Evolutionary conservation across 139 green algal genomes (phyloP).

Genomic region (Micromonas commoda): DNA sequence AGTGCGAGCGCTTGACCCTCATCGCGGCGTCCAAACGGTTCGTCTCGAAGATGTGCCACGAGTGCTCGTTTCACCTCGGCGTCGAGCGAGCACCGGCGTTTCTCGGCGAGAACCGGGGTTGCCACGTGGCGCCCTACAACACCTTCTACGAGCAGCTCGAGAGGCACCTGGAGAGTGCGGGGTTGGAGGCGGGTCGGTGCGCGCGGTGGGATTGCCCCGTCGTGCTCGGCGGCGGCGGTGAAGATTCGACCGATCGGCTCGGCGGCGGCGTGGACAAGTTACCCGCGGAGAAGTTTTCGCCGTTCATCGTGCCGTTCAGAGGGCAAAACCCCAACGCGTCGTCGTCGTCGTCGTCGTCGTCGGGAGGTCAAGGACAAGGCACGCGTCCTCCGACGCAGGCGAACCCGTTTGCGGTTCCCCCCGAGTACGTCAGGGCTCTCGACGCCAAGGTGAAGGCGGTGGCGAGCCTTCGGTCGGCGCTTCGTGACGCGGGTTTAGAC

Average conservation of each 20-base stretch:
- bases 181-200: not conserved
- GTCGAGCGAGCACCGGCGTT: not conserved
- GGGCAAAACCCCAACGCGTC: not conserved
- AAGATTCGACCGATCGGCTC: not conserved
- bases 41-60: not conserved
- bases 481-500: constrained; percentile 49
- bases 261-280: not conserved
- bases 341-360: not conserved
- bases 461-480: constrained; percentile 51
- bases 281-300: constrained; percentile 20
- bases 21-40: constrained; percentile 1
- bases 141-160: constrained; percentile 21
- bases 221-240: not conserved
- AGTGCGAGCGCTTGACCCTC: constrained; percentile 16
- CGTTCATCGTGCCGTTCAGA: constrained; percentile 31
- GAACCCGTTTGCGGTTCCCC: constrained; percentile 62
- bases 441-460: constrained; percentile 61
- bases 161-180: not conserved
- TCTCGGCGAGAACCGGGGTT: constrained; percentile 1
- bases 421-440: constrained; percentile 61
- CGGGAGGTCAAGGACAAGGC: not conserved
- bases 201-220: constrained; percentile 1
- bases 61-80: constrained; percentile 18
- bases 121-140: constrained; percentile 21
- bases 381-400: not conserved